A percentile compares a stretch with the other conserved stretches of the same genome.
Evolutionary conservation across 345 rosid species (phyloP).

Genomic region (Heritiera fomes): DNA sequence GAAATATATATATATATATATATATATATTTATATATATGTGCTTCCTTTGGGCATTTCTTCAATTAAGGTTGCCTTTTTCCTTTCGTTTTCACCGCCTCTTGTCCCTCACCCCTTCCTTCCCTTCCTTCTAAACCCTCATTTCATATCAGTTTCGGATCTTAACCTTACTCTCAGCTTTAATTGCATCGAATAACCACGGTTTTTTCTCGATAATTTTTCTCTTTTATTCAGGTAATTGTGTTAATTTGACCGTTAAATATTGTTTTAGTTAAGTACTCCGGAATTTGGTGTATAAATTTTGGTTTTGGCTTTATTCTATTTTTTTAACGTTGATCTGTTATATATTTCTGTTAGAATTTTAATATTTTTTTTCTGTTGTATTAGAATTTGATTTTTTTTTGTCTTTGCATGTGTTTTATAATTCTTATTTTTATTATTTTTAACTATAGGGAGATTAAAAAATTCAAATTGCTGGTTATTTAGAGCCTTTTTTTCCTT

Average conservation of each 20-base stretch:
- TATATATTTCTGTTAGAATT: neutral
- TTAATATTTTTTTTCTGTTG: neutral
- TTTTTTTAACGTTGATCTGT: neutral
- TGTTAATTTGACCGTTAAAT: neutral
- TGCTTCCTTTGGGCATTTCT: neutral
- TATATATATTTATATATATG: neutral
- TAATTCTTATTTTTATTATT: neutral
- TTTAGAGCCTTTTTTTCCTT: neutral
- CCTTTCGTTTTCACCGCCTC: too few relatives aligned
- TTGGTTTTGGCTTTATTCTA: neutral
- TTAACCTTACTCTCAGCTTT: neutral
- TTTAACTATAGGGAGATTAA: neutral
- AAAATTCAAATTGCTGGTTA: neutral
- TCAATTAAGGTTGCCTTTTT: neutral
- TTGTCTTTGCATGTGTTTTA: neutral
- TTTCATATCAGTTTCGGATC: constrained; percentile 8
- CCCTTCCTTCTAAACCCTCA: constrained; percentile 3
- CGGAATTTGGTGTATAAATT: neutral
- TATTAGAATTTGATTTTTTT: neutral
- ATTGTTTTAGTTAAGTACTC: neutral
- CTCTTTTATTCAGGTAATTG: constrained; percentile 4
- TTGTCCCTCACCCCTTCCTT: neutral
- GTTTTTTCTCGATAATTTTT: constrained; percentile 4
- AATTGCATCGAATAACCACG: neutral
- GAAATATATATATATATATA: too few relatives aligned